Evolutionary conservation across 1,284 basidiomycete species (phyloP).

Genomic region (Omphalotus olearius): DNA sequence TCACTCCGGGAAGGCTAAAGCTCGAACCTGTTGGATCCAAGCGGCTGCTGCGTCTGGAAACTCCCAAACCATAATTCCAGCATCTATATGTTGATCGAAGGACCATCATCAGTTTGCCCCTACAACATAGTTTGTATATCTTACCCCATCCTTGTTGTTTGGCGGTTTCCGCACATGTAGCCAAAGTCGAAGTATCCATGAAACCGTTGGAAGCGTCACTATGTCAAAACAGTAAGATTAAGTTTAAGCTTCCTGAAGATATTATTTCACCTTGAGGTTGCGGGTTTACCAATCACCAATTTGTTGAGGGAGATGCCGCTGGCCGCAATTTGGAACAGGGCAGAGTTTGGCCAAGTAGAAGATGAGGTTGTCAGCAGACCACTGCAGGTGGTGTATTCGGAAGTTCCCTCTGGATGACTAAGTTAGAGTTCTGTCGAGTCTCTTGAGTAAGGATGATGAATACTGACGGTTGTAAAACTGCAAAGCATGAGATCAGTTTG

Average conservation of each 20-base stretch:
- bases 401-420: conserved; percentile 42
- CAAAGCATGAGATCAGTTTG: neutral
- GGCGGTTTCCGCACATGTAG: conserved; percentile 37
- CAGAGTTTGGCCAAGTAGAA: conserved; percentile 42
- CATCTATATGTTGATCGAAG: conserved; percentile 25
- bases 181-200: conserved; percentile 39
- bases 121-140: conserved; percentile 13
- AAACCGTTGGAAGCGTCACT: conserved; percentile 31
- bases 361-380: conserved; percentile 50
- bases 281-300: conserved; percentile 52
- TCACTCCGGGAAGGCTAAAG: conserved; percentile 11
- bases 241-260: neutral
- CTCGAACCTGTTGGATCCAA: conserved; percentile 47
- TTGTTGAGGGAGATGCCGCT: conserved; percentile 37
- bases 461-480: conserved; percentile 33
- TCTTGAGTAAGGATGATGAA: neutral
- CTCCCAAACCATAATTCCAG: conserved; percentile 48
- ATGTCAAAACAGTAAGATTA: neutral
- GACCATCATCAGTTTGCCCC: neutral
- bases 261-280: conserved; percentile 19
- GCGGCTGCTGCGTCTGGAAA: conserved; percentile 37
- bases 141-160: conserved; percentile 41
- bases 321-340: conserved; percentile 45
- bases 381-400: conserved; percentile 55
- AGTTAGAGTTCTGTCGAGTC: neutral